phyloP scores from a whole-genome alignment of 768 basidiomycete genomes.

The Russula sp. region DNA sequence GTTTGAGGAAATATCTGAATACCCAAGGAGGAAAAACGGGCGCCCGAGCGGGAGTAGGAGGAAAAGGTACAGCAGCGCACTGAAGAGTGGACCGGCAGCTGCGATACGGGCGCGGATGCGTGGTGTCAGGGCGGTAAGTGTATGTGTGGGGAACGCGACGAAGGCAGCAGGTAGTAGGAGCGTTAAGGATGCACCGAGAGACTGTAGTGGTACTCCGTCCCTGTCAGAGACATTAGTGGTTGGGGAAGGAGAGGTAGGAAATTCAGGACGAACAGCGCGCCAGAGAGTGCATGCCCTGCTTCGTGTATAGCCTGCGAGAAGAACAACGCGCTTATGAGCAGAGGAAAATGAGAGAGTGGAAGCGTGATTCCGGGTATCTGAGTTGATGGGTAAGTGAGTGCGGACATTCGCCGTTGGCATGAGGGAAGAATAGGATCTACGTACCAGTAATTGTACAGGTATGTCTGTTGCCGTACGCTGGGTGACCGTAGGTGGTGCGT shows the following conservation, averaged over 20 bases:
- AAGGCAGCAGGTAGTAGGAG: constrained; percentile 71
- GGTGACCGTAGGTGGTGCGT: constrained; percentile 2
- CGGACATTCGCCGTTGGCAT: too few species aligned
- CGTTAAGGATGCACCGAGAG: constrained; percentile 59
- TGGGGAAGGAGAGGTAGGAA: neutral
- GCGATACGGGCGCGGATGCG: constrained; percentile 57
- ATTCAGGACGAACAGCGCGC: constrained; percentile 57
- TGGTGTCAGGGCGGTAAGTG: constrained; percentile 41
- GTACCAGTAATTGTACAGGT: constrained; percentile 27
- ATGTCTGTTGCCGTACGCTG: neutral
- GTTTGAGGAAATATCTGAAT: constrained; percentile 48
- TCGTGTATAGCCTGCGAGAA: constrained; percentile 74
- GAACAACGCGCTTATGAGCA: constrained; percentile 60
- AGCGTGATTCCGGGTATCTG: constrained; percentile 84
- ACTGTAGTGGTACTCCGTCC: constrained; percentile 59
- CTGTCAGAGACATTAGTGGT: constrained; percentile 39
- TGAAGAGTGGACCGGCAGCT: constrained; percentile 77
- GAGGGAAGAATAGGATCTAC: neutral
- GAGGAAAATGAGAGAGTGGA: constrained; percentile 66
- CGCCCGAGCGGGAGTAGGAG: constrained; percentile 37
- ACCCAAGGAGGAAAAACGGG: constrained; percentile 40
- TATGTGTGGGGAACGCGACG: constrained; percentile 54
- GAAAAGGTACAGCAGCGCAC: constrained; percentile 56
- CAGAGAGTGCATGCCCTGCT: constrained; percentile 72
- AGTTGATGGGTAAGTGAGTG: neutral